Evolutionary conservation across 2,329 filamentous ascomycete genomes (phyloP), one percentile per base, ranked within the genome.

Genomic region (Calycina herbarum): DNA sequence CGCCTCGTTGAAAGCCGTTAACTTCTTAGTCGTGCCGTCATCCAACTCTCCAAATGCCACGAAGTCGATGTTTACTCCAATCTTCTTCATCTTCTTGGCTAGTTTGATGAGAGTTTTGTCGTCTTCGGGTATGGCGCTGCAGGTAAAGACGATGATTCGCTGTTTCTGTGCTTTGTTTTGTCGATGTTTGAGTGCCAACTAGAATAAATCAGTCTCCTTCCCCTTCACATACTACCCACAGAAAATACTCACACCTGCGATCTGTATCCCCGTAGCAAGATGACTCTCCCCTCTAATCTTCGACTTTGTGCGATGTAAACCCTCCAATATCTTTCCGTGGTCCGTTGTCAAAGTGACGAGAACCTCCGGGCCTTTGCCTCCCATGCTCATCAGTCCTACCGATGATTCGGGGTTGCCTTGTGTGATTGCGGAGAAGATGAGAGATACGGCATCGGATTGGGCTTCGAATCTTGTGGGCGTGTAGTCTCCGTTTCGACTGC

Each of bases 41-140:
- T 95, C 92, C 62, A 97, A 85, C 74, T 99, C 94, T 72, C 95
- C 95, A 74, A 99, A 99, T 58, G 94, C 88, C 68, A 99, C 86
- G 75, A 99, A 94, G 79, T 99, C 95, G 76, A 99, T 92, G 68
- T 89, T 92, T 67, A 97, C 92, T 76, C 92, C 94, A 79, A 90
- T 91, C 86, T 99, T 99, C 88, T 98, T 98, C 93, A 98, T 96
- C 82, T 95, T 96, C 83, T 95, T 96, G 57, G 95, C 94, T 35
- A 99, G 85, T 76, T 92, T 92, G 68, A 94, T 86, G 61, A 99
- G 87, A 63, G 90, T 88, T 81, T 95, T 95, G 79, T 97, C 91
- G 70, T 92, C 90, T 76, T 99, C 95, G 68, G 89, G 85, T 75
- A 98, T 89, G 33, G 94, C 91, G 54, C 93, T 97, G 85, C 95